Conservation (phyloP, 768 basidiomycete species). For the Fistulinella prunicolor region DNA sequence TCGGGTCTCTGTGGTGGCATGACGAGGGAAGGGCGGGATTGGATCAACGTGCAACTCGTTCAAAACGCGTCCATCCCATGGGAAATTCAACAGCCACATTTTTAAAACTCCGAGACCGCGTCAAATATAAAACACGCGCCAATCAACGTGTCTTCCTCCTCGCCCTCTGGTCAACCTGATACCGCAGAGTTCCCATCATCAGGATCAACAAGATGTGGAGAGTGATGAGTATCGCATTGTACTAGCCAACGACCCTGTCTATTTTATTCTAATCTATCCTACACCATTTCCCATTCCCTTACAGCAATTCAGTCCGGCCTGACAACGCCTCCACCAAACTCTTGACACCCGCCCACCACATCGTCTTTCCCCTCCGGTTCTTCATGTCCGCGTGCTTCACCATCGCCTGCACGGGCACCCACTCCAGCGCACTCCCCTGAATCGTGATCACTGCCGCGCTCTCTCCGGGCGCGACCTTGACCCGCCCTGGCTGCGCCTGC, state of each 20-base stretch:
- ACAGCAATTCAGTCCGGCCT: constrained; percentile 58
- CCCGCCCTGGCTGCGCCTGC: constrained; percentile 47
- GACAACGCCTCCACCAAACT: constrained; percentile 72
- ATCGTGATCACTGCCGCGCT: constrained; percentile 90
- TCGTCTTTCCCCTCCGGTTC: constrained; percentile 72
- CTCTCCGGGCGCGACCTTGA: constrained; percentile 55
- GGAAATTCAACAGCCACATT: constrained; percentile 31
- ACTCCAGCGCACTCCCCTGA: constrained; percentile 73
- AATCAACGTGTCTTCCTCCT: too few relatives aligned
- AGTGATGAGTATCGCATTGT: too few relatives aligned
- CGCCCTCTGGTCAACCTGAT: too few relatives aligned
- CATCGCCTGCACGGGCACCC: constrained; percentile 86
- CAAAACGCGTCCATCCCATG: constrained; percentile 32
- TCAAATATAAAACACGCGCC: constrained; percentile 9
- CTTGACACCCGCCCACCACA: constrained; percentile 77
- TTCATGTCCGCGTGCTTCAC: constrained; percentile 85
- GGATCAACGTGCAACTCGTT: constrained; percentile 27
- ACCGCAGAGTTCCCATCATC: too few relatives aligned
- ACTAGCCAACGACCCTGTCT: too few relatives aligned
- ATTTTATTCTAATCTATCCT: too few relatives aligned
- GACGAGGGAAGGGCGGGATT: background rate
- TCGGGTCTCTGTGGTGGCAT: constrained; percentile 45
- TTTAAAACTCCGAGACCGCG: constrained; percentile 31
- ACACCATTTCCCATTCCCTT: background rate
- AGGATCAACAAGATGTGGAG: too few relatives aligned